Conservation (phyloP, 306 rosid genomes). For the Cucumis cinereus region DNA sequence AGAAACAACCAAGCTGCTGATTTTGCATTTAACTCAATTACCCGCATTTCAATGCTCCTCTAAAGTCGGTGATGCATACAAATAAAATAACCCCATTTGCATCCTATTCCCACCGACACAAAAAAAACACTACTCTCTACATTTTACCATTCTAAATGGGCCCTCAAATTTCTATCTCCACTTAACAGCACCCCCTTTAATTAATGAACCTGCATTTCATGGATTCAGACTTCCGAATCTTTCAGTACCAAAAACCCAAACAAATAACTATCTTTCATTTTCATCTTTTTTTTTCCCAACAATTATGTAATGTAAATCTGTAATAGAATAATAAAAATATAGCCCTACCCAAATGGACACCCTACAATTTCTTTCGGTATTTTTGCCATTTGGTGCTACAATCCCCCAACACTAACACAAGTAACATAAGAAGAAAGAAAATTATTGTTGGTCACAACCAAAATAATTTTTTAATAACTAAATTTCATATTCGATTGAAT, state of each 20-base stretch:
- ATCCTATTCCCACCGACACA: background rate
- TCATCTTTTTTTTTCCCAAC: background rate
- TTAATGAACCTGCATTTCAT: background rate
- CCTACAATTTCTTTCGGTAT: background rate
- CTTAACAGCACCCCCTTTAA: background rate
- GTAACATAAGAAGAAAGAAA: background rate
- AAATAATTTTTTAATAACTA: background rate
- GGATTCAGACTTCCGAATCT: background rate
- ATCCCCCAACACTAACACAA: background rate
- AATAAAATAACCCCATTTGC: background rate
- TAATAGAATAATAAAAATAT: background rate
- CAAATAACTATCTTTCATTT: background rate
- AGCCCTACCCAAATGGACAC: background rate
- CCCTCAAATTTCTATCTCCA: background rate
- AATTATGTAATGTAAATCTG: background rate
- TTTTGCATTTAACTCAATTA: background rate
- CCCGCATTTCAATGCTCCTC: background rate
- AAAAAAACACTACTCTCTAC: too few relatives aligned
- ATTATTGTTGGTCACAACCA: background rate
- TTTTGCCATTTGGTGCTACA: background rate
- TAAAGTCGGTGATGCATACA: background rate
- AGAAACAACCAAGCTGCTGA: background rate
- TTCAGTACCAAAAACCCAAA: background rate
- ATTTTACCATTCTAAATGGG: background rate
- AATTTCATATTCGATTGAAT: background rate